A percentile compares a stretch with the other conserved stretches of the same genome.
Evolutionary conservation across 179 eudicot species (phyloP).

Genomic region (Actinidia polygama): DNA sequence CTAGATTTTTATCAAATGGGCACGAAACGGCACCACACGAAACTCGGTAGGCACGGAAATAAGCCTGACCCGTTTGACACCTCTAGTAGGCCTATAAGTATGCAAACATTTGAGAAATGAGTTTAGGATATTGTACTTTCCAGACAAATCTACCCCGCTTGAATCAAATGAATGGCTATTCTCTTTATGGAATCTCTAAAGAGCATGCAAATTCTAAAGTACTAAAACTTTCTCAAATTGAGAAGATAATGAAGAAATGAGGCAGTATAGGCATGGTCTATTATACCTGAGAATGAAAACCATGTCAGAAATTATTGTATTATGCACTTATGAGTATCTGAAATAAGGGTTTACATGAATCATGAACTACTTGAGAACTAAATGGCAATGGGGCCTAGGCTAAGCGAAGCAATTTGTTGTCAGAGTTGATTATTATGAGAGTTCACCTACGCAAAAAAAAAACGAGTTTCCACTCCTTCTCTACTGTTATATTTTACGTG

Average conservation of each 20-base stretch:
- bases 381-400: neutral
- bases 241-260: neutral
- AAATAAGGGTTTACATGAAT: neutral
- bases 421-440: neutral
- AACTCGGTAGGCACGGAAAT: too few relatives aligned
- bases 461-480: neutral
- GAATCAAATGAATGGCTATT: neutral
- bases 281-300: neutral
- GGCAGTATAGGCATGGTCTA: neutral
- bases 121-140: neutral
- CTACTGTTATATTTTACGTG: conserved; percentile 16
- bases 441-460: neutral
- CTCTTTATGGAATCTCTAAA: neutral
- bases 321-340: neutral
- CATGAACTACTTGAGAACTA: neutral
- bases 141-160: neutral
- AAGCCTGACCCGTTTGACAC: too few relatives aligned
- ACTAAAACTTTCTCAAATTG: neutral
- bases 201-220: neutral
- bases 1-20: too few relatives aligned
- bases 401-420: neutral
- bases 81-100: too few relatives aligned
- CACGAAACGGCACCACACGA: too few relatives aligned
- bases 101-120: too few relatives aligned
- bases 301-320: neutral